Evolutionary conservation across 1,139 yeast species (phyloP), one percentile per base, ranked within the genome.

Genomic region (Saccharomyces hybrid): DNA sequence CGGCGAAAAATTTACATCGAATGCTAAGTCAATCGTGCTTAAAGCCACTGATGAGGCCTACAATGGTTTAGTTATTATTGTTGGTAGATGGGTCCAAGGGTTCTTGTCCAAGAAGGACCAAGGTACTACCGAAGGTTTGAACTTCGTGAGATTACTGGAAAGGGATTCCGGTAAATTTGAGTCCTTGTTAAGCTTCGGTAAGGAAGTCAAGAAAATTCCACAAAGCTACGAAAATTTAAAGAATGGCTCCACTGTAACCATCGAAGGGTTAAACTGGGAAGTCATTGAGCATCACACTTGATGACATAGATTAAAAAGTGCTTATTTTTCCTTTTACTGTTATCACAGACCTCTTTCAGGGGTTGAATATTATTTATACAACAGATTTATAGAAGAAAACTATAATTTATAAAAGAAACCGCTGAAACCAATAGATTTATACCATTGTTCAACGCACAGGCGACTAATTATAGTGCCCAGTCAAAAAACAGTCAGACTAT

Each of bases 31-130:
- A 11, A 61, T 65, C 38, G 76, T 77, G 1, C 69, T 72, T 32
- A 75, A 73, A 48, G 63, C 73, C 16, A 52, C 54, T 23, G 63
- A 56, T 4, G 59, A 65, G 34, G 57, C 50, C 8, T 67, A 52
- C 51, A 69, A 71, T 44, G 87, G 86, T 4, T 70, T 80, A 51
- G 65, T 78, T 27, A 70, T 81, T 16, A 68, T 74, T 44, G 71
- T 78, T 26, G 86, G 85, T 7, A 75, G 75, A 55, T 81, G 84
- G 83, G 64, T 72, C 1, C 84, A 81, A 63, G 85, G 83, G 1
- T 58, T 79, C 14, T 56, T 79, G 23, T 74, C 77, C 66, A 74
- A 77, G 56, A 73, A 73, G 50, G 47, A 58, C 1, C 67, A 65
- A 6, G 30, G 50, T 27, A 54, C 65, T 13, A 50, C 52, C 8